Conservation (phyloP, 2,329 filamentous ascomycete species). For the Anthostomella pinea region DNA sequence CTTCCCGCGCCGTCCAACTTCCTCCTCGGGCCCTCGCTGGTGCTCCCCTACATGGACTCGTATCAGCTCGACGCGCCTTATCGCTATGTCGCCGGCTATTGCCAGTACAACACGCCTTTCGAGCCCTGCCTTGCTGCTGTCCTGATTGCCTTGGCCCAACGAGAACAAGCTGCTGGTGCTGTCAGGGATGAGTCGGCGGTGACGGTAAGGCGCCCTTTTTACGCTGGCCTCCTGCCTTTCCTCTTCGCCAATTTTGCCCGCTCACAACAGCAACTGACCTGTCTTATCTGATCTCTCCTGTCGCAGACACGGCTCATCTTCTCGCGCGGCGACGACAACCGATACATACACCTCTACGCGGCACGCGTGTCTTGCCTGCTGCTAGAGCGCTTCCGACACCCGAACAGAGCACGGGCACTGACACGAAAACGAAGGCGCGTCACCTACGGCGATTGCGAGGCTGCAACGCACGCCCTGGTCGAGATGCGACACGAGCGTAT, state of each 20-base stretch:
- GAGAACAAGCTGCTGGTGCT: not conserved
- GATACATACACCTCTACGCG: constrained; percentile 5
- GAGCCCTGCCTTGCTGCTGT: constrained; percentile 28
- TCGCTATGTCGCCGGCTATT: too few relatives aligned
- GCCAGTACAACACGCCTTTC: constrained; percentile 8
- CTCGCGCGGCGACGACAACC: not conserved
- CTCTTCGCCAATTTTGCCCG: too few relatives aligned
- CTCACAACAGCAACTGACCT: not conserved
- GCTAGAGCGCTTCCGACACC: constrained; percentile 6
- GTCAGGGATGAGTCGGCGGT: constrained; percentile 1
- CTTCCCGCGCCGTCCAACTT: constrained; percentile 1
- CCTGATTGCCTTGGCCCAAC: constrained; percentile 6
- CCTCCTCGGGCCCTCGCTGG: not conserved
- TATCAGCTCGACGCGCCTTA: too few relatives aligned
- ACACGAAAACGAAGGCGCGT: too few relatives aligned
- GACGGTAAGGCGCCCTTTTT: not conserved
- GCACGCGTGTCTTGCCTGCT: constrained; percentile 5
- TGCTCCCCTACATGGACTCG: constrained; percentile 1
- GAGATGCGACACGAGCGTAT: constrained; percentile 3
- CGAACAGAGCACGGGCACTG: not conserved
- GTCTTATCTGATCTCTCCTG: not conserved
- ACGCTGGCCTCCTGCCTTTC: too few relatives aligned
- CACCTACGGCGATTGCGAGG: too few relatives aligned
- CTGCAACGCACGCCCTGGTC: constrained; percentile 1
- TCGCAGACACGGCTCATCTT: constrained; percentile 3